phyloP scores from a whole-genome alignment of 23 red algal species.

The Rhodosorus marinus region DNA sequence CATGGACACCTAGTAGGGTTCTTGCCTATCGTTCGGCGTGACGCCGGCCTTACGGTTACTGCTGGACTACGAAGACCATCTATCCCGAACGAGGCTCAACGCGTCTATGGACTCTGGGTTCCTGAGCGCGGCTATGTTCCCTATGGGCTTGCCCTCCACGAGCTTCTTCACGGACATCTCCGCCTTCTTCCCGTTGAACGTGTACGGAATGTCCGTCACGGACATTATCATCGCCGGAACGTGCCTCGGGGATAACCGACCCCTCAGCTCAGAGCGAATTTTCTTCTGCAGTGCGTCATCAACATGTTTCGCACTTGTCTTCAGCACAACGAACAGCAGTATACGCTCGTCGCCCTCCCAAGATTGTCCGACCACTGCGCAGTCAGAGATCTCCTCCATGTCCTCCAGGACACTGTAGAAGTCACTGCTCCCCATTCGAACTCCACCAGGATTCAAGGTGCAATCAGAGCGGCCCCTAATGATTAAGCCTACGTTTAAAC shows the following conservation, averaged over 20 bases:
- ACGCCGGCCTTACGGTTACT: no score
- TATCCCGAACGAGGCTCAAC: neutral
- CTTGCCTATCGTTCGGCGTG: no score
- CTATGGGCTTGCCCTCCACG: slow-evolving; percentile 5
- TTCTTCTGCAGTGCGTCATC: neutral
- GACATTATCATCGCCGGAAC: slow-evolving; percentile 17
- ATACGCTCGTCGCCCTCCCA: slow-evolving; percentile 18
- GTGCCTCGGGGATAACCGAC: slow-evolving; percentile 35
- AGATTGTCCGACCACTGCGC: slow-evolving; percentile 15
- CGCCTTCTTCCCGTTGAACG: slow-evolving; percentile 58
- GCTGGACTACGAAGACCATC: no score
- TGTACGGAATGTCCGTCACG: slow-evolving; percentile 44
- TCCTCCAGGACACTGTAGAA: slow-evolving; percentile 23
- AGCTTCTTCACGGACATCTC: slow-evolving; percentile 61
- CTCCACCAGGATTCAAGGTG: slow-evolving; percentile 65
- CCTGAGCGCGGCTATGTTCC: slow-evolving; percentile 9
- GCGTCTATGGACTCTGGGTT: slow-evolving; percentile 13
- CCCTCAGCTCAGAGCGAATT: neutral
- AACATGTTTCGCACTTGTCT: neutral
- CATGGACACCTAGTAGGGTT: no score
- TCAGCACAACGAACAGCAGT: slow-evolving; percentile 38
- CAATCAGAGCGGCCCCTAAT: slow-evolving; percentile 66
- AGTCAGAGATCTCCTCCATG: slow-evolving; percentile 15
- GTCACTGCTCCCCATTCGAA: slow-evolving; percentile 60
- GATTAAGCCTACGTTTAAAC: slow-evolving; percentile 8